Conservation (phyloP, 495 filamentous ascomycete species). For the Cenococcum geophilum region DNA sequence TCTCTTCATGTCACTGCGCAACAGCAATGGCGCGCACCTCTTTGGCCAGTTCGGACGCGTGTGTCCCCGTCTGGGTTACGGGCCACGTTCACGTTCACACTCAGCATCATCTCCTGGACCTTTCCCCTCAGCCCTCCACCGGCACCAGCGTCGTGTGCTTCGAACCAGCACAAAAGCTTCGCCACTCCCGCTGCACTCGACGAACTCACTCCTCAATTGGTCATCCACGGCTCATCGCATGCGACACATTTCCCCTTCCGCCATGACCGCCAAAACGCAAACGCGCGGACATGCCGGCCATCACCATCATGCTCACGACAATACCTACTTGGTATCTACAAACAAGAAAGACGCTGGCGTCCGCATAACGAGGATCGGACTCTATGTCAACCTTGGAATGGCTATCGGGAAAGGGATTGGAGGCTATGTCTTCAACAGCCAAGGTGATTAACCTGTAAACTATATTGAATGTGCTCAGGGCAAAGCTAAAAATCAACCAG, state of each 20-base stretch:
- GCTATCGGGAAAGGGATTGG: slow-evolving; percentile 86
- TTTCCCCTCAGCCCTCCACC: slow-evolving; percentile 5
- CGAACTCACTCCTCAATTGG: slow-evolving; percentile 23
- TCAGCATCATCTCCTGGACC: neutral
- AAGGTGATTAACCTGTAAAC: slow-evolving; percentile 39
- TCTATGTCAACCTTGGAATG: slow-evolving; percentile 90
- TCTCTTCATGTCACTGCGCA: slow-evolving; percentile 25
- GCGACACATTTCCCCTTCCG: slow-evolving; percentile 25
- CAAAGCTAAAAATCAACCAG: slow-evolving; percentile 30
- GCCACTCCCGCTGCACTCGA: neutral
- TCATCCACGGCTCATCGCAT: slow-evolving; percentile 25
- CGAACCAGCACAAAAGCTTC: slow-evolving; percentile 13
- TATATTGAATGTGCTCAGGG: neutral
- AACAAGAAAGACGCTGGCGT: slow-evolving; percentile 93
- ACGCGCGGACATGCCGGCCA: slow-evolving; percentile 49
- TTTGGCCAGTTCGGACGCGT: slow-evolving; percentile 26
- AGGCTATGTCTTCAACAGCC: slow-evolving; percentile 88
- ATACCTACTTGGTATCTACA: slow-evolving; percentile 76
- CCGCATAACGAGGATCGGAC: slow-evolving; percentile 85
- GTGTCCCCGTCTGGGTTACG: slow-evolving; percentile 7
- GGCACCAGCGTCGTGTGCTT: slow-evolving; percentile 23
- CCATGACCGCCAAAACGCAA: slow-evolving; percentile 39
- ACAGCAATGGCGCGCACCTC: slow-evolving; percentile 22
- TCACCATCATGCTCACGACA: slow-evolving; percentile 70
- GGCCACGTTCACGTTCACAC: slow-evolving; percentile 27